Evolutionary conservation across 768 basidiomycete genomes (phyloP), one percentile per base, ranked within the genome.

Genomic region (Phlebiopsis flavidoalba): DNA sequence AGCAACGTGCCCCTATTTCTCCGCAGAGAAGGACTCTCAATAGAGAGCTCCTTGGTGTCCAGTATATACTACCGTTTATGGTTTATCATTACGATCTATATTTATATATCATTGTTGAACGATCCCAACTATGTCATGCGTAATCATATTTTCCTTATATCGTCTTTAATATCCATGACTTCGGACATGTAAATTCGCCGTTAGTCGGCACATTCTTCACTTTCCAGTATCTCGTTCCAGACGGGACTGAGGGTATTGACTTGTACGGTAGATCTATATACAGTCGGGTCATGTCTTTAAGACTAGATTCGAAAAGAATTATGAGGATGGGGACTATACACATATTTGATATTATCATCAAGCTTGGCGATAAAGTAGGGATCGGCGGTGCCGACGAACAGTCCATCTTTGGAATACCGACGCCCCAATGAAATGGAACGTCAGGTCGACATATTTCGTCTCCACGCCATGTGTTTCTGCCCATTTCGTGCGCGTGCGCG

Each of bases 191-290:
- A 92, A 71, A 24, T 74, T 76, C 8, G 88, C 88, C n/a, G 75
- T n/a, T 79, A 5, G 69, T 70, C 0, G 90, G 89, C 14, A 91
- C 89, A 66, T 88, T 90, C 73, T 84, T 87, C 63, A 91, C 73
- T 36, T 75, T 73, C 90, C 90, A 91, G 8, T 76, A 63, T n/a
- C 67, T 90, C 89, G 66, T 92, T 87, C 89, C 89, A 91, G 19
- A 88, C 84, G 0, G 90, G 90, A 0, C 74, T 65, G 19, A 84
- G 70, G 7, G 83, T 85, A 50, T 82, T 75, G 12, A 72, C 57
- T 64, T 87, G 78, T 10, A 91, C 85, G 0, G 84, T 82, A 0
- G 90, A 91, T 46, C 90, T 91, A 62, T 11, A 46, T 15, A 1
- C 57, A 53, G 6, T 31, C 2, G 2, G 26, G 6, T 3, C 26